Evolutionary conservation across 2,329 filamentous ascomycete species (phyloP).

Genomic region (Amesomyces nigricolor): DNA sequence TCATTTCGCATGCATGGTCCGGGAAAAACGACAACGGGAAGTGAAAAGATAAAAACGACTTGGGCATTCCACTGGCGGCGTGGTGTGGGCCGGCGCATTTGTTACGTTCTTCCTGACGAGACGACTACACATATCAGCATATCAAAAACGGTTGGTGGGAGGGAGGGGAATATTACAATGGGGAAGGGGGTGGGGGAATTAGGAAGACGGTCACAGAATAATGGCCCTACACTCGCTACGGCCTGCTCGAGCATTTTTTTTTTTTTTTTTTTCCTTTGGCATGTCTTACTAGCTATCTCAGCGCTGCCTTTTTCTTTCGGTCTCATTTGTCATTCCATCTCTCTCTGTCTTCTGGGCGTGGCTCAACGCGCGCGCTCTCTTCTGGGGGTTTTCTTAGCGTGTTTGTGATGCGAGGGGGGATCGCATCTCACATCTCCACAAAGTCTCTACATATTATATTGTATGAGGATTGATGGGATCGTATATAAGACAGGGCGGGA

Average conservation of each 20-base stretch:
- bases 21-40: neutral
- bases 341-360: neutral
- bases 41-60: neutral
- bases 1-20: neutral
- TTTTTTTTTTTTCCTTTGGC: neutral
- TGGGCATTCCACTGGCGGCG: conserved; percentile 4
- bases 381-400: neutral
- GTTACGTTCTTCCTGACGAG: neutral
- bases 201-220: neutral
- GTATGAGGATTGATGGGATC: neutral
- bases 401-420: neutral
- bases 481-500: neutral
- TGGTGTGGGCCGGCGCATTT: neutral
- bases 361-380: neutral
- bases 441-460: neutral
- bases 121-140: neutral
- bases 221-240: neutral
- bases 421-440: conserved; percentile 8
- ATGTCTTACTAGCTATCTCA: conserved; percentile 7
- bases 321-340: neutral
- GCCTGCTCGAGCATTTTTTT: conserved; percentile 6
- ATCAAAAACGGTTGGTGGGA: neutral
- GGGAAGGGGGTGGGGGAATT: neutral
- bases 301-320: neutral
- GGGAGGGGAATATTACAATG: neutral